A percentile compares a stretch with the other conserved stretches of the same genome.
These are phyloP conservation scores for Pichia deserticola DNA, from an alignment of 805 yeast species.

Conservation along the genomic window DNA sequence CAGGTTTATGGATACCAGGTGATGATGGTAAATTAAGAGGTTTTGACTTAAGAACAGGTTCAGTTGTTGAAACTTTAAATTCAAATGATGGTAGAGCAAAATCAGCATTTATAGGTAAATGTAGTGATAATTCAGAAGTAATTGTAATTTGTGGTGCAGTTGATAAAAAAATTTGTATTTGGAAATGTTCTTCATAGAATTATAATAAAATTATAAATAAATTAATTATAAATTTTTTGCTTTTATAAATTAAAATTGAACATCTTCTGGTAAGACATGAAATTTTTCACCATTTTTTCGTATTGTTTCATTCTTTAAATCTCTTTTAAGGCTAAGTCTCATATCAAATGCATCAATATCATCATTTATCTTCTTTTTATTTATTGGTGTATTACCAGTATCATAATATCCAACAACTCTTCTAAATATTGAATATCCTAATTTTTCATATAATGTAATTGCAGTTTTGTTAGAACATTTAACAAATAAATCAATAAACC, in stretches of 20 bases:
- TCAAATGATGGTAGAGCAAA: constrained; percentile 43
- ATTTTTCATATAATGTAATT: constrained; percentile 69
- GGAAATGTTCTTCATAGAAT: constrained; percentile 19
- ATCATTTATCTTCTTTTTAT: constrained; percentile 45
- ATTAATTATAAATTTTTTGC: background rate
- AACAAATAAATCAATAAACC: constrained; percentile 87
- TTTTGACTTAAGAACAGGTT: constrained; percentile 39
- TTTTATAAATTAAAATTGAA: constrained; percentile 36
- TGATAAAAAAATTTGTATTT: constrained; percentile 30
- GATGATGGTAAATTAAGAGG: constrained; percentile 66
- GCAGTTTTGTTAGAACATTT: constrained; percentile 80
- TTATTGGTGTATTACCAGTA: constrained; percentile 2
- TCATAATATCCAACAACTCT: constrained; percentile 89
- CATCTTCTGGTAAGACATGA: constrained; percentile 60
- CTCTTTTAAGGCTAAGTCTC: constrained; percentile 61
- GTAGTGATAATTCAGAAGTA: constrained; percentile 26
- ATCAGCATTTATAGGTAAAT: constrained; percentile 26
- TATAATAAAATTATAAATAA: background rate
- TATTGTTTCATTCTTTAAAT: constrained; percentile 43
- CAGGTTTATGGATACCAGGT: constrained; percentile 61
- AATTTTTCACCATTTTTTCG: constrained; percentile 54
- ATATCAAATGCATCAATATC: constrained; percentile 82
- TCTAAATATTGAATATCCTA: constrained; percentile 80
- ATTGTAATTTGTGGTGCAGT: constrained; percentile 46
- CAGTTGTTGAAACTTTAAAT: constrained; percentile 27